Conservation (phyloP, 2,329 filamentous ascomycete genomes). For the Gaeumannomyces sp. region DNA sequence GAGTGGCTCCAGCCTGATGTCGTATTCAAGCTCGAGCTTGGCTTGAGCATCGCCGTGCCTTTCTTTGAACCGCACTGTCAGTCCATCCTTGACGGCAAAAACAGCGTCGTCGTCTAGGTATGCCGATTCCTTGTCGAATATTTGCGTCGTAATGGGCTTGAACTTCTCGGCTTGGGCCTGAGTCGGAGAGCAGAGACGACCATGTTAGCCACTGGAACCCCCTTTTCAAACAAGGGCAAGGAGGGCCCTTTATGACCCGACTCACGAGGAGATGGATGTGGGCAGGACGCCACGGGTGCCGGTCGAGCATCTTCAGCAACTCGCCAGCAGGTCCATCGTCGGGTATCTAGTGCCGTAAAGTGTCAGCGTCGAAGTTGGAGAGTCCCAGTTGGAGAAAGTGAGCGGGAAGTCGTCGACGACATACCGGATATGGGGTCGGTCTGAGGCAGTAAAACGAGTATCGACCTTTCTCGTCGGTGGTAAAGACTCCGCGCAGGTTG, state of each 20-base stretch:
- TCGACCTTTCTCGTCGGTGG: slow-evolving; percentile 45
- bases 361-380: neutral
- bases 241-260: neutral
- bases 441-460: slow-evolving; percentile 57
- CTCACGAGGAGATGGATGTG: slow-evolving; percentile 32
- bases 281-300: slow-evolving; percentile 30
- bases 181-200: too few relatives aligned
- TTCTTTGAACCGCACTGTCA: slow-evolving; percentile 28
- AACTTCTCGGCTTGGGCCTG: slow-evolving; percentile 47
- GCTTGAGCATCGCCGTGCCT: slow-evolving; percentile 22
- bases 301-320: slow-evolving; percentile 27
- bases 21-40: slow-evolving; percentile 25
- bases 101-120: slow-evolving; percentile 45
- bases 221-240: neutral
- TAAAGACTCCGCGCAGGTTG: slow-evolving; percentile 17
- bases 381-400: neutral
- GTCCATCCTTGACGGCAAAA: slow-evolving; percentile 34
- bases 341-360: slow-evolving; percentile 6
- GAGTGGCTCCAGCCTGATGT: slow-evolving; percentile 17
- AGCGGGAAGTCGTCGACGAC: too few relatives aligned
- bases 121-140: slow-evolving; percentile 55
- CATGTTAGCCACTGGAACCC: neutral
- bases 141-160: slow-evolving; percentile 64
- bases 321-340: slow-evolving; percentile 22
- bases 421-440: slow-evolving; percentile 49